Conservation (phyloP, 352 stramenopile genomes). For the Globisporangium megalacanthum region DNA sequence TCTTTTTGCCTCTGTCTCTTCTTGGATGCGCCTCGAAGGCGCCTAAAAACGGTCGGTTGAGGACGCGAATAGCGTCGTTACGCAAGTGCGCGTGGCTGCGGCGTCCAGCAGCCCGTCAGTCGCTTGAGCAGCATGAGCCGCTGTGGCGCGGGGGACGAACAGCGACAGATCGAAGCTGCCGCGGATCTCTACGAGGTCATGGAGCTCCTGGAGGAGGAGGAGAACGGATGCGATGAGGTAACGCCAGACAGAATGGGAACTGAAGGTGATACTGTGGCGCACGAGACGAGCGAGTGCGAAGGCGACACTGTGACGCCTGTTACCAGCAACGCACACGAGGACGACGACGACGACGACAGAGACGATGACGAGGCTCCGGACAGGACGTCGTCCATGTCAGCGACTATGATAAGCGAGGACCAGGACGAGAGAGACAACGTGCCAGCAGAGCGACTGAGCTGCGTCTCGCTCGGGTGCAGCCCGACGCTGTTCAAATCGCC, state of each 20-base stretch:
- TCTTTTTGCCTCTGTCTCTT: too few species aligned
- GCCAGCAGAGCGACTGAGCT: not conserved
- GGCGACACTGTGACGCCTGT: not conserved
- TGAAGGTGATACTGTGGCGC: not conserved
- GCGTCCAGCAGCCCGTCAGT: too few species aligned
- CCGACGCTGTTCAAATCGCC: not conserved
- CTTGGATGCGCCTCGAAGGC: too few species aligned
- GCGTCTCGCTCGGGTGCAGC: conserved; percentile 1
- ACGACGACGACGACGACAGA: not conserved
- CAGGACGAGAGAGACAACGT: not conserved
- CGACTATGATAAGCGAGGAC: not conserved
- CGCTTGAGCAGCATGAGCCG: not conserved
- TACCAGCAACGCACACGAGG: not conserved
- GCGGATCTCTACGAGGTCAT: conserved; percentile 6
- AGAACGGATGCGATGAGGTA: not conserved
- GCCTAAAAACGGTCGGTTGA: too few species aligned
- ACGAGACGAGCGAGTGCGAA: not conserved
- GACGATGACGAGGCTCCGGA: too few species aligned
- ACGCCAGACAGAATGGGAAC: not conserved
- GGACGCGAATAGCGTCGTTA: too few species aligned
- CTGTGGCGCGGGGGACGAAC: not conserved
- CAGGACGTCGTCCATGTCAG: not conserved
- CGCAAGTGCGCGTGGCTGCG: too few species aligned
- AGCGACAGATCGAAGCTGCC: conserved; percentile 6
- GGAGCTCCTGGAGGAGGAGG: not conserved